These are phyloP conservation scores for Umbelopsis sp. DNA, from an alignment of 192 early-diverging fungal genomes.

Conservation along the genomic window DNA sequence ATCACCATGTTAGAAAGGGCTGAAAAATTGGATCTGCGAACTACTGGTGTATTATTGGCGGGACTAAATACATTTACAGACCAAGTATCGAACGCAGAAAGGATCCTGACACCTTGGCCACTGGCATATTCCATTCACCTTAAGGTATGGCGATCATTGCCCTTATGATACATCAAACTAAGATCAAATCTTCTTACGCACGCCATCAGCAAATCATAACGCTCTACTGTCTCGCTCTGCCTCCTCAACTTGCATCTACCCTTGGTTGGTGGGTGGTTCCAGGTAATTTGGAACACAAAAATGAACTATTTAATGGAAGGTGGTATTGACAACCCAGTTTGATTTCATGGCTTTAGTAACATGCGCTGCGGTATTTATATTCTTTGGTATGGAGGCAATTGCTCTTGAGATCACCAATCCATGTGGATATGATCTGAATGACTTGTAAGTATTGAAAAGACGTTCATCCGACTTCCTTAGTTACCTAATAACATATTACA, in stretches of 20 bases:
- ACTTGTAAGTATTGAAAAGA: neutral
- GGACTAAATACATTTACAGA: conserved; percentile 40
- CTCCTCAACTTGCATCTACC: conserved; percentile 34
- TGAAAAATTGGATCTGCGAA: conserved; percentile 32
- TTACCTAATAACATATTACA: no score
- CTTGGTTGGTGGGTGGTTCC: conserved; percentile 42
- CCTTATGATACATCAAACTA: no score
- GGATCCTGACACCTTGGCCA: conserved; percentile 71
- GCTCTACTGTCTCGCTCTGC: conserved; percentile 43
- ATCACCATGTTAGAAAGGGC: conserved; percentile 32
- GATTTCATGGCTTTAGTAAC: conserved; percentile 20
- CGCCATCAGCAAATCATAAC: conserved; percentile 36
- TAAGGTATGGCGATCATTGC: conserved; percentile 38
- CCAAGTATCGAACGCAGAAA: conserved; percentile 58
- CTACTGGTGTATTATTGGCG: conserved; percentile 30
- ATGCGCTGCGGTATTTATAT: conserved; percentile 44
- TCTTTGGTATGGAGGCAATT: conserved; percentile 57
- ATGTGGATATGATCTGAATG: conserved; percentile 57
- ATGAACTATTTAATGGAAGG: no score
- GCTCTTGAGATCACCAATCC: conserved; percentile 52
- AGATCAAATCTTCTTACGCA: no score
- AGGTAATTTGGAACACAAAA: neutral
- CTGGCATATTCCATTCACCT: conserved; percentile 71
- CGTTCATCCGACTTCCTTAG: no score
- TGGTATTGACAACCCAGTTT: no score